Evolutionary conservation across 148 eudicot genomes (phyloP), one percentile per base, ranked within the genome.

Genomic region (Arbutus unedo): DNA sequence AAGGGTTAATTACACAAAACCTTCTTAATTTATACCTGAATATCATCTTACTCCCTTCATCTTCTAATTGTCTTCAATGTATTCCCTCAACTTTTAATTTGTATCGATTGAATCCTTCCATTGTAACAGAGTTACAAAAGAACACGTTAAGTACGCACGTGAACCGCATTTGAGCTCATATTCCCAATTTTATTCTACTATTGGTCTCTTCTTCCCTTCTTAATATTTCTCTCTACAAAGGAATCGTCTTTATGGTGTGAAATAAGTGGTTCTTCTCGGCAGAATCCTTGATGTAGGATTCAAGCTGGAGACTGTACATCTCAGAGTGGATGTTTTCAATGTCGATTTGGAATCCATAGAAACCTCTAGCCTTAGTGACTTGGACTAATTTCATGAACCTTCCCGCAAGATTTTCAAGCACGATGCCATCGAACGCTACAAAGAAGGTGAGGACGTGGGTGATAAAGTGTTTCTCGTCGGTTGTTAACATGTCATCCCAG

Each of bases 391-490:
- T 91, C 95, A 92, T 93, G 91, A 93, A 93, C 14, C 93, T 62
- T 0, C 78, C 85, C 13, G 93, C 93, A 78, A 91, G 91, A 2
- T 91, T 89, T 21, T 91, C 93, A 9, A 89, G 78, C 3, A 91
- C 91, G 16, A 89, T 91, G 1, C 91, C 93, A 64, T 87, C 93
- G 1, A 90, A 89, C 5, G 93, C 91, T 6, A 90, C 91, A 51
- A 89, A 89, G 85, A 93, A 93, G 79, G 97, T 95, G 16, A 93
- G 95, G 44, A 93, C 93, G 62, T 93, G 94, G 18, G 90, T 87
- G 87, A 93, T 90, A 90, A 93, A 93, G 82, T 93, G 95, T 45
- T 83, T 84, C 75, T 93, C 97, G 53, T 85, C 97, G 54, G 54
- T 9, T 5, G 54, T 50, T 2, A 2, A 9, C 6, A 62, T 89